Conservation (phyloP, 2,329 filamentous ascomycete genomes). For the Elsinoe batatas region DNA sequence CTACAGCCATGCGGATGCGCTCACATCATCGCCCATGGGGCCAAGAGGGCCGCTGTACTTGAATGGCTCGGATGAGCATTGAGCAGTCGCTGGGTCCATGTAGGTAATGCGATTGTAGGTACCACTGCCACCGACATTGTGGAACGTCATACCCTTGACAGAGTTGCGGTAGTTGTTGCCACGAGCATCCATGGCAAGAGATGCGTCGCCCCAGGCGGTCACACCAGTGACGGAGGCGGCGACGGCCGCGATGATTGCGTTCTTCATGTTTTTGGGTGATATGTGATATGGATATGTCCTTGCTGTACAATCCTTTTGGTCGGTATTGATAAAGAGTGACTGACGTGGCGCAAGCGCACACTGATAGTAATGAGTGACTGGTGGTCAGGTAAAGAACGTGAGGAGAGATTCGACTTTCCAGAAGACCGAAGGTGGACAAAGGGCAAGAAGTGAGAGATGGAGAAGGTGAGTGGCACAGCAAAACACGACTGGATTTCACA, state of each 20-base stretch:
- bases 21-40: constrained; percentile 61
- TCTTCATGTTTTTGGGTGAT: constrained; percentile 11
- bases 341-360: constrained; percentile 13
- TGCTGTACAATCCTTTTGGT: neutral
- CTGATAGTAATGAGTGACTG: constrained; percentile 16
- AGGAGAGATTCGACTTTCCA: constrained; percentile 7
- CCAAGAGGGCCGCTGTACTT: constrained; percentile 52
- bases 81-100: constrained; percentile 48
- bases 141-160: constrained; percentile 59
- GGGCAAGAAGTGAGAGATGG: neutral
- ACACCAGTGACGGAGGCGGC: constrained; percentile 16
- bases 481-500: constrained; percentile 4
- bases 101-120: constrained; percentile 53
- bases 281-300: constrained; percentile 7
- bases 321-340: constrained; percentile 12
- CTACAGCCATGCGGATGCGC: constrained; percentile 21
- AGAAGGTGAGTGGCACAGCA: neutral
- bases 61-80: constrained; percentile 45
- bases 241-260: constrained; percentile 15
- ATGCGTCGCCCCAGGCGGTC: constrained; percentile 21
- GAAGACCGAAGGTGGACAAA: constrained; percentile 2
- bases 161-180: constrained; percentile 59
- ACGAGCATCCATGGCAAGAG: constrained; percentile 23
- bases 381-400: constrained; percentile 15
- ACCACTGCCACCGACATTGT: constrained; percentile 35